Evolutionary conservation across 2,329 filamentous ascomycete genomes (phyloP), one percentile per base, ranked within the genome.

Genomic region (Phoma sp.): DNA sequence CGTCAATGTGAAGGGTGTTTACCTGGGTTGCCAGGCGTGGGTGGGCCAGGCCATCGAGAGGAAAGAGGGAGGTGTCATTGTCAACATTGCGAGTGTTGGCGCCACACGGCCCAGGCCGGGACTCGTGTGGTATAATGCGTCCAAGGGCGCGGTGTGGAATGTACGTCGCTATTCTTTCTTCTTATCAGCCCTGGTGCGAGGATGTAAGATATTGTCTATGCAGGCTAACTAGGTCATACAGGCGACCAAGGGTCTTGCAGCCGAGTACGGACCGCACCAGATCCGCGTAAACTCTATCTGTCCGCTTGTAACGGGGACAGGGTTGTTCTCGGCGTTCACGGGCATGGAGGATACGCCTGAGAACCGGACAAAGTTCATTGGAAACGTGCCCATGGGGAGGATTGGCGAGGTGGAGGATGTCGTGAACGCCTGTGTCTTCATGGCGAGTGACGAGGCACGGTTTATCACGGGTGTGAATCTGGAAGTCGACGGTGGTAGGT

Each of bases 281-380:
- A 90, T 93, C 59, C 83, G 89, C 0, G 87, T 92, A 65, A 91
- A 91, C 59, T 82, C 84, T 1, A 84, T 92, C 11, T 89, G 86
- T 41, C 89, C 88, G 0, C 81, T 90, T 0, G 78, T 90, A 1
- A 86, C 84, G 1, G 84, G 80, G 13, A 91, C 89, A 0, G 86
- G 84, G 2, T 79, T 91, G 23, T 85, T 83, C 58, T 77, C 78
- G 24, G 71, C 69, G 27, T 88, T 88, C 60, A 78, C 85, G 0
- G 84, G 85, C 2, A 84, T 87, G 60, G 79, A 85, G 11, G 83
- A 87, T 48, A 89, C 86, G 0, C 80, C 82, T 0, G 80, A 76
- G 40, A 85, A 84, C 57, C 73, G 78, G 46, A 74, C 74, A 53
- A 79, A 79, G 58, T 79, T 85, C 55, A 78, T 85, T 47, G 70